These are phyloP conservation scores for Tulasnella sp. DNA, from an alignment of 768 basidiomycete genomes.

Conservation along the genomic window DNA sequence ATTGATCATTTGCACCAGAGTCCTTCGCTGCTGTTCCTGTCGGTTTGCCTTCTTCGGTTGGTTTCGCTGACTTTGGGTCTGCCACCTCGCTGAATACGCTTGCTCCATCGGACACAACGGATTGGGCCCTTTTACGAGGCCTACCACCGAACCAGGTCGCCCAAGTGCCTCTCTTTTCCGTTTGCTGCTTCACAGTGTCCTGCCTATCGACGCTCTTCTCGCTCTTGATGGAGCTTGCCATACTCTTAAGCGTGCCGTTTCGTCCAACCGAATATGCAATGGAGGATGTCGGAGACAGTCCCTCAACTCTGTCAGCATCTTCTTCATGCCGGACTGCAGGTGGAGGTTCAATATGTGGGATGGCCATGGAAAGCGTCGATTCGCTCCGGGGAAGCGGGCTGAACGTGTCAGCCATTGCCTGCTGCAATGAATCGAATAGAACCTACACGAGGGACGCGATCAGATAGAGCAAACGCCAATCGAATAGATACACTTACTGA, in stretches of 20 bases:
- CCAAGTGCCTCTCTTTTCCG: constrained; percentile 35
- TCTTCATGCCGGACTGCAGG: neutral
- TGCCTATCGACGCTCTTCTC: constrained; percentile 30
- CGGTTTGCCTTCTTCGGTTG: constrained; percentile 35
- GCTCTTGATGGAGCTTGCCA: constrained; percentile 33
- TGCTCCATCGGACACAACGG: constrained; percentile 63
- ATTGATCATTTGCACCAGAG: neutral
- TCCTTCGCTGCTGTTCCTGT: constrained; percentile 33
- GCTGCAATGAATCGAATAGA: constrained; percentile 13
- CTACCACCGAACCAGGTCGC: constrained; percentile 71
- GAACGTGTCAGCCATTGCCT: constrained; percentile 25
- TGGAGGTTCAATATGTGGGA: neutral
- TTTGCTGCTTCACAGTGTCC: constrained; percentile 16
- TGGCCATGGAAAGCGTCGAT: neutral
- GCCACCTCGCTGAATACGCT: constrained; percentile 38
- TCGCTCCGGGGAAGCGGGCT: neutral
- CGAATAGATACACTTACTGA: neutral
- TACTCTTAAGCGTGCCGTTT: constrained; percentile 26
- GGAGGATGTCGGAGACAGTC: constrained; percentile 10
- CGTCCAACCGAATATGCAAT: constrained; percentile 8
- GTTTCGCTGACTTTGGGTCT: constrained; percentile 35
- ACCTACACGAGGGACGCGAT: neutral
- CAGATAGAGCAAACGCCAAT: neutral
- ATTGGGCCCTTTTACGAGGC: constrained; percentile 56
- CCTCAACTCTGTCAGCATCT: neutral